These are phyloP conservation scores for Schizosaccharomyces pombe DNA, from an alignment of 805 yeast genomes.

Conservation along the genomic window DNA sequence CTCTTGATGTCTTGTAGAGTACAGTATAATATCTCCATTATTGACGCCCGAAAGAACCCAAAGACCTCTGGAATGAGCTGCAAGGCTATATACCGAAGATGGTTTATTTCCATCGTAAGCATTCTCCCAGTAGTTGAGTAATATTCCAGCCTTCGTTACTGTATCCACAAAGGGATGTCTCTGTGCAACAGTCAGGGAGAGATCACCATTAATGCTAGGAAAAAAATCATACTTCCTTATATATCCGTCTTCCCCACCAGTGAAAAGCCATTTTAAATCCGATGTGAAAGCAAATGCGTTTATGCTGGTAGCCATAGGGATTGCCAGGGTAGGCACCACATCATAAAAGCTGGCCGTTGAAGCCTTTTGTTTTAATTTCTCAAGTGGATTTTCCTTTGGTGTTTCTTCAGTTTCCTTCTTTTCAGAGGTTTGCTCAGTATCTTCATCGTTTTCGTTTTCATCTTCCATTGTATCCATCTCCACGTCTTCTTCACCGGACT, in stretches of 20 bases:
- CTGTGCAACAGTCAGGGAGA: conserved; percentile 75
- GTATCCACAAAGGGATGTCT: conserved; percentile 73
- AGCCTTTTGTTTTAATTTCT: not conserved
- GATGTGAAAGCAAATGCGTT: conserved; percentile 54
- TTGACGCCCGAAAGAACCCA: conserved; percentile 68
- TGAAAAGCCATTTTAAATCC: conserved; percentile 67
- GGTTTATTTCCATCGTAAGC: conserved; percentile 20
- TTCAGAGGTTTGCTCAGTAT: conserved; percentile 11
- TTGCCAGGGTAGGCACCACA: conserved; percentile 65
- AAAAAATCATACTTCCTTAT: conserved; percentile 73
- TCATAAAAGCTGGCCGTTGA: conserved; percentile 26
- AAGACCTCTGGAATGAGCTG: conserved; percentile 55
- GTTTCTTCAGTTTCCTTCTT: conserved; percentile 4
- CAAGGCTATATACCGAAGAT: conserved; percentile 75
- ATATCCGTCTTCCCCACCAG: conserved; percentile 92
- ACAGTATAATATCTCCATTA: conserved; percentile 69
- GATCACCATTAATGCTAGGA: conserved; percentile 64
- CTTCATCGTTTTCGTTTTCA: conserved; percentile 5
- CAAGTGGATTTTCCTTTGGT: conserved; percentile 6
- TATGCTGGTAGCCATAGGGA: conserved; percentile 58
- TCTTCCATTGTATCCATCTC: conserved; percentile 5
- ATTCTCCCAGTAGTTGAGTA: conserved; percentile 81
- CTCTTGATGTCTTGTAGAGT: conserved; percentile 60
- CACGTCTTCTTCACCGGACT: conserved; percentile 7
- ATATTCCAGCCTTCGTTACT: conserved; percentile 55